Base-by-base conservation (phyloP, 73 alveolate genomes). In the Paraurostyla sp. region DNA sequence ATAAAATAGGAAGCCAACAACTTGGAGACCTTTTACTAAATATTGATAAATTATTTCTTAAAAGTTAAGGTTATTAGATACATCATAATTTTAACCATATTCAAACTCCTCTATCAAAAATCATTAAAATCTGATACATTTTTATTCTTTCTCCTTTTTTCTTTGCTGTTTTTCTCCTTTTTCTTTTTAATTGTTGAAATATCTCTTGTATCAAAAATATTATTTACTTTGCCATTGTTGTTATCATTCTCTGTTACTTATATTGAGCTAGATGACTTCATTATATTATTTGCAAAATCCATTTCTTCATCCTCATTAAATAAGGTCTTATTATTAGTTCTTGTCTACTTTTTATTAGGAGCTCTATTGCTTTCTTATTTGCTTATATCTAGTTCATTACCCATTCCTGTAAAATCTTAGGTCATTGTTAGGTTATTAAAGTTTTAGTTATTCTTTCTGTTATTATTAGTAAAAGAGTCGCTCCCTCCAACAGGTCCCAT, bases 121-220 rank as follows among this genome's bases (percentile, higher is more conserved):
- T n/a, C n/a, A 30, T 32, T 54, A 54, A 54, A 65, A 65, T 65
- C 82, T 38, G 56, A 65, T 56, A 38, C 4, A 1, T 2, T 30
- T 0, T 38, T 38, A 1, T 2, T 30, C 9, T 38, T 38, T 40
- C 82, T 65, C 82, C 18, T 35, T 38, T 65, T 1, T 18, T 35
- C 30, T 18, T 25, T 40, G n/a, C 41, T 65, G 13, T 40, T 11
- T 15, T 35, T 35, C 25, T 59, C 32, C 23, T 65, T 58, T 38
- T 65, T 65, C 58, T 65, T 65, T 30, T 65, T 65, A 13, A 65
- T 65, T 3, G 42, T 65, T 32, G 82, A 65, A 35, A 65, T 65
- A 40, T 65, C 82, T 23, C 25, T 32, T 9, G 82, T 58, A 35
- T 65, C 82, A 40, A 65, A 65, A 16, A 38, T 0, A 38, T 38